Evolutionary conservation across 768 basidiomycete genomes (phyloP).

Genomic region (Crucibulum laeve): DNA sequence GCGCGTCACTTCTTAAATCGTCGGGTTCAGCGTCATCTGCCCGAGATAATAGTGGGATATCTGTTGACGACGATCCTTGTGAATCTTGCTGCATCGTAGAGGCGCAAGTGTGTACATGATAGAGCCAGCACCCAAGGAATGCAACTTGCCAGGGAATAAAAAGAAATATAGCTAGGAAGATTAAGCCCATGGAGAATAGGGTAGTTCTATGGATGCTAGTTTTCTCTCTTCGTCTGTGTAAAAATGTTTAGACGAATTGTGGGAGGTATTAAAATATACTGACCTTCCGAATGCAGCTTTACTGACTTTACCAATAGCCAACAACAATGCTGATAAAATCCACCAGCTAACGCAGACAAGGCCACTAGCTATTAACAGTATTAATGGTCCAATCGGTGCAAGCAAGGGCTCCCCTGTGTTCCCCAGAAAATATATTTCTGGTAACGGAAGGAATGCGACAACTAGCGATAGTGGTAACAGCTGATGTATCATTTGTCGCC

Average conservation of each 20-base stretch:
- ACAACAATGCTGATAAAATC: slow-evolving; percentile 44
- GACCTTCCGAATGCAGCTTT: slow-evolving; percentile 29
- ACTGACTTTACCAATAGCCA: slow-evolving; percentile 33
- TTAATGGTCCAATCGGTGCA: slow-evolving; percentile 47
- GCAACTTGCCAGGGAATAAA: slow-evolving; percentile 93
- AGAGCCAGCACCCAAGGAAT: slow-evolving; percentile 79
- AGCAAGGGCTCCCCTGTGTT: slow-evolving; percentile 46
- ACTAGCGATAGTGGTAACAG: slow-evolving; percentile 40
- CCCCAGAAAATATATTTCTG: slow-evolving; percentile 54
- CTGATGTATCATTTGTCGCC: slow-evolving; percentile 28
- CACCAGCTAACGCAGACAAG: slow-evolving; percentile 61
- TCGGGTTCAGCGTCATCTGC: slow-evolving; percentile 1
- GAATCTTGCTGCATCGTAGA: slow-evolving; percentile 17
- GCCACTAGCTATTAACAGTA: slow-evolving; percentile 60
- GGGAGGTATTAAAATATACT: slow-evolving; percentile 9
- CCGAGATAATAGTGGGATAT: slow-evolving; percentile 15
- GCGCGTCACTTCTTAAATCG: not conserved
- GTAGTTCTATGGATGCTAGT: slow-evolving; percentile 40
- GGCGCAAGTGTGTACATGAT: slow-evolving; percentile 68
- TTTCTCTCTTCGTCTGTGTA: slow-evolving; percentile 27
- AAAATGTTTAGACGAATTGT: not conserved
- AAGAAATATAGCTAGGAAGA: slow-evolving; percentile 64
- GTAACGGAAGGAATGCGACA: slow-evolving; percentile 53
- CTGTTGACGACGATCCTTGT: not conserved
- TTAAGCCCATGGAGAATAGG: slow-evolving; percentile 51